Conservation (phyloP, 306 rosid species). For the Luffa acutangula region DNA sequence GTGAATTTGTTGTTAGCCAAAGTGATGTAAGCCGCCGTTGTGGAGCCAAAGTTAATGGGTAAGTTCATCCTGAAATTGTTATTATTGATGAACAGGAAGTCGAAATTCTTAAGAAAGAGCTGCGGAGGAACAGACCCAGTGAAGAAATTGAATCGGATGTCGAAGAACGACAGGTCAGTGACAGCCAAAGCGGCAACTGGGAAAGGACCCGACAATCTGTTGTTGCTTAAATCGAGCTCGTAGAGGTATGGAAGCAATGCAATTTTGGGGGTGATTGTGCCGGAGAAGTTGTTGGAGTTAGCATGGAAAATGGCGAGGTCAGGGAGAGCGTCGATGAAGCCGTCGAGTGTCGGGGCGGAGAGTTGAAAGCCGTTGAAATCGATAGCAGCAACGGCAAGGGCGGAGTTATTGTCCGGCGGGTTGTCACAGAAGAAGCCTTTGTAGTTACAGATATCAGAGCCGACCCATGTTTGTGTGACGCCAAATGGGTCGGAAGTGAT, state of each 20-base stretch:
- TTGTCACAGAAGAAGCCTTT: conserved; percentile 32
- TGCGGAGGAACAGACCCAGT: conserved; percentile 25
- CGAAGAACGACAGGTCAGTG: conserved; percentile 20
- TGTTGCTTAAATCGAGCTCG: conserved; percentile 45
- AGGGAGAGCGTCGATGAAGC: conserved; percentile 30
- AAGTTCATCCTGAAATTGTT: conserved; percentile 20
- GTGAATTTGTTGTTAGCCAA: conserved; percentile 38
- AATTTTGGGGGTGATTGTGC: conserved; percentile 21
- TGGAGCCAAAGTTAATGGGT: conserved; percentile 26
- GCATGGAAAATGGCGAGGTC: conserved; percentile 44
- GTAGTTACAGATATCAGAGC: conserved; percentile 33
- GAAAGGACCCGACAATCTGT: conserved; percentile 23
- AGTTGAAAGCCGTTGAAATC: conserved; percentile 47
- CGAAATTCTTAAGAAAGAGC: conserved; percentile 16
- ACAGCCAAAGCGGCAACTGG: conserved; percentile 16
- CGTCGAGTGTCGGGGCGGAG: conserved; percentile 29
- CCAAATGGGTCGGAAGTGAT: conserved; percentile 36
- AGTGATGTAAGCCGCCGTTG: conserved; percentile 20
- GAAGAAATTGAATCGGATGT: conserved; percentile 31
- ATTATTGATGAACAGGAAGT: conserved; percentile 31
- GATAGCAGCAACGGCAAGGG: conserved; percentile 21
- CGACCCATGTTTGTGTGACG: conserved; percentile 33
- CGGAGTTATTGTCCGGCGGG: conserved; percentile 29
- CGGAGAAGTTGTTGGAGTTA: conserved; percentile 40
- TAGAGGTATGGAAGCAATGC: conserved; percentile 23